Conservation (phyloP, 768 basidiomycete species). For the Suillus paluster region DNA sequence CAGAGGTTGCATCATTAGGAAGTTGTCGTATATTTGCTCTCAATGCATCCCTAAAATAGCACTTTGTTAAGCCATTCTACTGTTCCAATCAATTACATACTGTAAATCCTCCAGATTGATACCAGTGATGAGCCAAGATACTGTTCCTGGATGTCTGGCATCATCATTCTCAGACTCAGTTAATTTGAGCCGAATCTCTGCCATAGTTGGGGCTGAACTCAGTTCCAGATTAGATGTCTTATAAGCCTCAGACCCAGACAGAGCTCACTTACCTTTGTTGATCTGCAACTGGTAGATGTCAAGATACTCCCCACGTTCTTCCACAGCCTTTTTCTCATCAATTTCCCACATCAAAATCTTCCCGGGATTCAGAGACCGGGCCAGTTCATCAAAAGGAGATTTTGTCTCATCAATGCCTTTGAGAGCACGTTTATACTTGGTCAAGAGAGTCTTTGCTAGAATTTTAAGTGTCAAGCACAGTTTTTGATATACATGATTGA, state of each 20-base stretch:
- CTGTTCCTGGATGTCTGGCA: neutral
- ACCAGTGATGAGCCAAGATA: conserved; percentile 7
- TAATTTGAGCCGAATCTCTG: conserved; percentile 6
- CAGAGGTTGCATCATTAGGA: neutral
- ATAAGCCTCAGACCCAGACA: neutral
- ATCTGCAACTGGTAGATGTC: conserved; percentile 10
- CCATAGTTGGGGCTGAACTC: conserved; percentile 9
- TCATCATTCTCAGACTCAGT: neutral
- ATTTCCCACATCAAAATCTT: neutral
- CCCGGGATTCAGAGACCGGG: neutral
- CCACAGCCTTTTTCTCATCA: neutral
- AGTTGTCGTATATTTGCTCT: no score
- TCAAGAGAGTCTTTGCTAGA: conserved; percentile 4
- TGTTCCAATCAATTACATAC: neutral
- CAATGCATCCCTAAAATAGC: no score
- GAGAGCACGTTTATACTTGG: neutral
- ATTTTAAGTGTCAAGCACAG: neutral
- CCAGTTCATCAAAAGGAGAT: neutral
- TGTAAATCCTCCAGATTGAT: neutral
- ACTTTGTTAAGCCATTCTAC: no score
- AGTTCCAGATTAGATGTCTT: neutral
- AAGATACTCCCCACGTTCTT: conserved; percentile 4
- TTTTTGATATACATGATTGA: no score
- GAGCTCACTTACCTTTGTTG: conserved; percentile 9
- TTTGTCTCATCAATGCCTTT: neutral